Evolutionary conservation across 352 stramenopile species (phyloP), one percentile per base, ranked within the genome.

Genomic region (Globisporangium alternatum): DNA sequence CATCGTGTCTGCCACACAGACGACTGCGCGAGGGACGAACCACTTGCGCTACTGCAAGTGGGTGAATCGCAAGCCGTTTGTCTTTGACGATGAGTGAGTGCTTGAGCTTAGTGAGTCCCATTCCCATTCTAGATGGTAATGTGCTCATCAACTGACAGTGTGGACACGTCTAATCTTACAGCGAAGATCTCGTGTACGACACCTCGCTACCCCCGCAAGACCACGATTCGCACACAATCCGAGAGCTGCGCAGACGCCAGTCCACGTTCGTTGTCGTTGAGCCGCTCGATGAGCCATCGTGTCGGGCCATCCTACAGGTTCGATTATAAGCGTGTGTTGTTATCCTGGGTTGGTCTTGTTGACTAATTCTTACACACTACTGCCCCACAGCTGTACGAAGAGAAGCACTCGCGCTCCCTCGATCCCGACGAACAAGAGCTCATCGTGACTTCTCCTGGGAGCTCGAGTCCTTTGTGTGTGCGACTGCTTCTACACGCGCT

Each of bases 171-270:
- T 33, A 43, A 4, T 17, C 35, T 22, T 56, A 13, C 30, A 88
- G 80, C 55, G 80, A 74, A 21, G 83, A 94, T 56, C 56, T 91
- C 15, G 72, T 94, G 25, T 91, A 88, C 47, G 81, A 91, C 64
- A 74, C 77, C 19, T 74, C 68, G 28, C 48, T 91, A 12, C 67
- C 75, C 5, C 53, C 70, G 2, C 62, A 67, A 17, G 66, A 75
- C 8, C 69, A 80, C 52, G 81, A 92, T 60, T 90, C 83, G 2
- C 82, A 88, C 56, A 89, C 80, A 0, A 87, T 93, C 22, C 78
- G 81, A 17, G 86, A 95, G 33, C 65, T 95, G n/a, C 75, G 79
- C 28, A 72, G 86, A 3, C 78, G 83, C 5, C 83, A 78, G 15
- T 73, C 83, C 3, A 75, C 57, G 17, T 92, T 91, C 59, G 55